These are phyloP conservation scores for Mycena pura DNA, from an alignment of 768 basidiomycete species.

Conservation along the genomic window DNA sequence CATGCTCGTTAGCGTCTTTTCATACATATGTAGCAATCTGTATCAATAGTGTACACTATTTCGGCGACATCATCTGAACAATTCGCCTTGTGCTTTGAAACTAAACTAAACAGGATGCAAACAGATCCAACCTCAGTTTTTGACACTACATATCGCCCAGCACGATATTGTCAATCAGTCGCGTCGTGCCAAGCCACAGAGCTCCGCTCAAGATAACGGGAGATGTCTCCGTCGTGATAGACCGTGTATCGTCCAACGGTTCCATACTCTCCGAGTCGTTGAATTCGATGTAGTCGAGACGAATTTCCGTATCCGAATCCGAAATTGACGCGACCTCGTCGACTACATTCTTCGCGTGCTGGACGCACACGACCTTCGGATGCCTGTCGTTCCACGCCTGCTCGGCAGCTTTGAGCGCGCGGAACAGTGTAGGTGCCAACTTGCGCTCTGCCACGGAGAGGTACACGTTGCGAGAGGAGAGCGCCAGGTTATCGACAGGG, in stretches of 20 bases:
- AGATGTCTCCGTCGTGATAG: conserved; percentile 35
- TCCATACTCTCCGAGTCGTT: conserved; percentile 84
- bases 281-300: conserved; percentile 87
- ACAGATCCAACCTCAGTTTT: conserved; percentile 41
- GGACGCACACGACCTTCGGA: conserved; percentile 58
- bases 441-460: conserved; percentile 68
- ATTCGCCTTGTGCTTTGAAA: too few species aligned
- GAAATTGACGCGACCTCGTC: conserved; percentile 39
- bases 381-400: conserved; percentile 58
- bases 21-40: too few species aligned
- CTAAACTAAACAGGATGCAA: too few species aligned
- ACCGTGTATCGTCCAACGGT: conserved; percentile 46
- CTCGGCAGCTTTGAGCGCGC: conserved; percentile 68
- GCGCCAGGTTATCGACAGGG: conserved; percentile 69
- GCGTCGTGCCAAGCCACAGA: conserved; percentile 82
- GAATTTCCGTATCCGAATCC: conserved; percentile 56
- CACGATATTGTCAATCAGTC: conserved; percentile 93
- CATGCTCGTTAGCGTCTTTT: too few species aligned
- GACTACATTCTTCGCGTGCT: conserved; percentile 50
- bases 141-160: conserved; percentile 63
- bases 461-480: conserved; percentile 92
- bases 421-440: conserved; percentile 71
- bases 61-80: too few species aligned
- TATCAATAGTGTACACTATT: too few species aligned
- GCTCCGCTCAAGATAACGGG: conserved; percentile 84